These are phyloP conservation scores for Neurospora sp. DNA, from an alignment of 2,329 filamentous ascomycete species.

Conservation along the genomic window DNA sequence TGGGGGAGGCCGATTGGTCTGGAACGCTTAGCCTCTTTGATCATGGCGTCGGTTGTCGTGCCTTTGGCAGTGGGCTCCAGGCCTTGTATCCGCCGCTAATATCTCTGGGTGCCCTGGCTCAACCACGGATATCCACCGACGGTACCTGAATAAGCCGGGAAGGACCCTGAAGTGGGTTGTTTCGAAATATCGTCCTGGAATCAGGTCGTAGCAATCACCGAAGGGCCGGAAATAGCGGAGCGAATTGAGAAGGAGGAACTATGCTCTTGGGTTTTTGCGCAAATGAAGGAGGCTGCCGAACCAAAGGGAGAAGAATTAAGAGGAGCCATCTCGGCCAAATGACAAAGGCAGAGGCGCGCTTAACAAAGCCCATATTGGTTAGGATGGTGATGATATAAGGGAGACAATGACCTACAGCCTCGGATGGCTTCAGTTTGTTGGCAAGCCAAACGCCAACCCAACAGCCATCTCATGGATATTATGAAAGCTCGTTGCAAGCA, in stretches of 20 bases:
- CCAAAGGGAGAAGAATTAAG: conserved; percentile 5
- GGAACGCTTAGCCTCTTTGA: conserved; percentile 25
- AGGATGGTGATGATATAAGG: background rate
- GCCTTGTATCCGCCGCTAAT: conserved; percentile 1
- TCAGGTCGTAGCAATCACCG: conserved; percentile 9
- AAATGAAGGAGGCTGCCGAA: conserved; percentile 5
- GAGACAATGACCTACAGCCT: background rate
- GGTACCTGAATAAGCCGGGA: conserved; percentile 1
- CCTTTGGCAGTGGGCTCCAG: conserved; percentile 7
- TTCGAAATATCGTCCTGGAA: conserved; percentile 15
- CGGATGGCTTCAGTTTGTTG: background rate
- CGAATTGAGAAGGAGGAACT: conserved; percentile 14
- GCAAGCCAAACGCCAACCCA: background rate
- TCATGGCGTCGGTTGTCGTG: conserved; percentile 21
- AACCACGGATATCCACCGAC: conserved; percentile 2
- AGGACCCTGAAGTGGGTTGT: conserved; percentile 8
- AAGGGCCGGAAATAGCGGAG: conserved; percentile 8
- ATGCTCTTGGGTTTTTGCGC: background rate
- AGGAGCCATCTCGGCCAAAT: conserved; percentile 4
- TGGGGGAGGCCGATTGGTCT: conserved; percentile 13
- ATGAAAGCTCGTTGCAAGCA: background rate
- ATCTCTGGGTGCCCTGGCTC: conserved; percentile 1
- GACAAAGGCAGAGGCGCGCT: background rate
- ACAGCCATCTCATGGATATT: background rate
- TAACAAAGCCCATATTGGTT: background rate